phyloP scores from a whole-genome alignment of 352 stramenopile species.

The Phytopythium kandeliae region DNA sequence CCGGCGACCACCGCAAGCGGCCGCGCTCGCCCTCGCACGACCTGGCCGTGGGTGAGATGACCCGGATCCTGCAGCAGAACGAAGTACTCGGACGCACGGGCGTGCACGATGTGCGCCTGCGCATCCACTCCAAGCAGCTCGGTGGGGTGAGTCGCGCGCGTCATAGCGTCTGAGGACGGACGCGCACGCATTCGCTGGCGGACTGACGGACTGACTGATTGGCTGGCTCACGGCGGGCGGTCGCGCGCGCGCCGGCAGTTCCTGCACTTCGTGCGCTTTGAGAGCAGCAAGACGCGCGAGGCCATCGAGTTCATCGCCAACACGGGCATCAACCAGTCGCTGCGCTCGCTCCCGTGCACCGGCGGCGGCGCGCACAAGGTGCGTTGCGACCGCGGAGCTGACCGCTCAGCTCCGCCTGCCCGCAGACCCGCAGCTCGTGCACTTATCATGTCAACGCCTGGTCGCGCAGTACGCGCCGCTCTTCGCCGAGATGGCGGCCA shows the following conservation, averaged over 20 bases:
- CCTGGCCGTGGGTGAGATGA: slow-evolving; percentile 79
- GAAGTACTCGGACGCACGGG: slow-evolving; percentile 74
- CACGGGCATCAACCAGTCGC: slow-evolving; percentile 78
- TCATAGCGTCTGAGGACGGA: no score
- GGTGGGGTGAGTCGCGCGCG: slow-evolving; percentile 55
- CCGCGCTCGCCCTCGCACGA: slow-evolving; percentile 71
- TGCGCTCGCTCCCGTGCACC: slow-evolving; percentile 72
- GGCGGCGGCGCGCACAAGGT: slow-evolving; percentile 85
- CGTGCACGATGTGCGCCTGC: slow-evolving; percentile 87
- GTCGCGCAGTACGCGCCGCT: slow-evolving; percentile 49
- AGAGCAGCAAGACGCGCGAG: slow-evolving; percentile 67
- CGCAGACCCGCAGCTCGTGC: no score
- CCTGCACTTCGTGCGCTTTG: slow-evolving; percentile 95
- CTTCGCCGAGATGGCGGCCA: slow-evolving; percentile 75
- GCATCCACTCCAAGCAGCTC: slow-evolving; percentile 81
- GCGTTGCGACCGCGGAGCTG: not conserved
- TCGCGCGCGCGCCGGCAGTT: slow-evolving; percentile 31
- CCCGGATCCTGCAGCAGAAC: slow-evolving; percentile 77
- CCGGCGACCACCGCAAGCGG: slow-evolving; percentile 46
- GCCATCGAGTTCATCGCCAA: slow-evolving; percentile 73
- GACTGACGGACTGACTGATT: no score
- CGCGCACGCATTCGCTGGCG: no score
- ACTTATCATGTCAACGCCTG: not conserved
- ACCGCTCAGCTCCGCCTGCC: not conserved
- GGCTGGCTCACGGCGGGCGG: no score